phyloP scores from a whole-genome alignment of 495 filamentous ascomycete genomes.

The Aspergillus olivimuriae region DNA sequence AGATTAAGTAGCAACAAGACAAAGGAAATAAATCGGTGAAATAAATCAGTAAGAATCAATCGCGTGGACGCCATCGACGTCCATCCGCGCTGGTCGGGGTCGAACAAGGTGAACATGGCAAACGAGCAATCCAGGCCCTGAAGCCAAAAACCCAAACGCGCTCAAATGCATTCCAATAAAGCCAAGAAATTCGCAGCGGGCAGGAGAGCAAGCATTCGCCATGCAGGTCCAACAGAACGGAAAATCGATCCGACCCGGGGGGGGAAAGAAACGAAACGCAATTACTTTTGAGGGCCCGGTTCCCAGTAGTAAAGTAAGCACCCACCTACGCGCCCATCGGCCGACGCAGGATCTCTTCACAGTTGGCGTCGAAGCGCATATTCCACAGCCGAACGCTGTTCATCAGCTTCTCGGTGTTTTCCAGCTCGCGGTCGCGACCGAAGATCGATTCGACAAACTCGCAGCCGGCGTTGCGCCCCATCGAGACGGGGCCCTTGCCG shows the following conservation, averaged over 20 bases:
- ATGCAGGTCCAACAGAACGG: neutral
- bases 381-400: slow-evolving; percentile 87
- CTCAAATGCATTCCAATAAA: slow-evolving; percentile 22
- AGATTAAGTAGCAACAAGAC: slow-evolving; percentile 16
- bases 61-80: no score
- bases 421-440: slow-evolving; percentile 83
- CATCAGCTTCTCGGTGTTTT: slow-evolving; percentile 95
- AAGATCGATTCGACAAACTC: slow-evolving; percentile 98
- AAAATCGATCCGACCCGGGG: neutral
- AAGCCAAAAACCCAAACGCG: slow-evolving; percentile 20
- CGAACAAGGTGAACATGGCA: no score
- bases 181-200: no score
- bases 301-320: neutral
- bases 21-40: slow-evolving; percentile 15
- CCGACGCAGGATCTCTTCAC: slow-evolving; percentile 75
- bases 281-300: slow-evolving; percentile 9
- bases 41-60: slow-evolving; percentile 9
- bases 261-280: slow-evolving; percentile 1
- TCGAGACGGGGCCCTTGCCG: slow-evolving; percentile 55
- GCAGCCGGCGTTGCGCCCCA: slow-evolving; percentile 88
- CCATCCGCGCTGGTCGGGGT: no score
- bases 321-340: slow-evolving; percentile 18
- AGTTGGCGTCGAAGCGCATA: slow-evolving; percentile 93
- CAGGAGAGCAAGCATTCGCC: no score
- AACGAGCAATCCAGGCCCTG: slow-evolving; percentile 15